Conservation (phyloP, 2,329 filamentous ascomycete genomes). For the Ascosphaera apis region DNA sequence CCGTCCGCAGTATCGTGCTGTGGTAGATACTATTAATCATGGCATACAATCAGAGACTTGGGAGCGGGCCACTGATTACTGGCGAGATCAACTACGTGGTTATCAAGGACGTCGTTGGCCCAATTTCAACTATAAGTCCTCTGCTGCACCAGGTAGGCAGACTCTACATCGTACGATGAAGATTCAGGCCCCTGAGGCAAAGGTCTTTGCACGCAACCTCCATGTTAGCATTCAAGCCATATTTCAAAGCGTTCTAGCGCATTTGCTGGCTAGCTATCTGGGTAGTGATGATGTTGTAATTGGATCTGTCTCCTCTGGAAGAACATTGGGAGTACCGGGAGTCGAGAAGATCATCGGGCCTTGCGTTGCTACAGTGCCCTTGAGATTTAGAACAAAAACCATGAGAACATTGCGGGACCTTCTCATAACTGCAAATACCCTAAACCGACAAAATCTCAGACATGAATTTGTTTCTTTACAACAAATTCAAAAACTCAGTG, state of each 20-base stretch:
- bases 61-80: constrained; percentile 35
- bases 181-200: constrained; percentile 14
- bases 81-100: constrained; percentile 41
- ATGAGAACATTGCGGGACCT: constrained; percentile 35
- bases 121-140: constrained; percentile 26
- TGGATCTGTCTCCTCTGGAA: constrained; percentile 61
- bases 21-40: constrained; percentile 29
- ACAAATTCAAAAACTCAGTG: constrained; percentile 42
- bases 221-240: constrained; percentile 43
- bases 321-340: constrained; percentile 44
- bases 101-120: constrained; percentile 34
- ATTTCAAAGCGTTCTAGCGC: constrained; percentile 49
- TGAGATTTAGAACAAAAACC: constrained; percentile 37
- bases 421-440: constrained; percentile 37
- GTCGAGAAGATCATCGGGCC: constrained; percentile 60
- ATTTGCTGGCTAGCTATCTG: constrained; percentile 41
- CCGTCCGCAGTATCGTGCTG: constrained; percentile 36
- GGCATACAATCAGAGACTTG: constrained; percentile 11
- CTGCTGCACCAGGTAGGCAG: constrained; percentile 10
- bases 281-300: constrained; percentile 45
- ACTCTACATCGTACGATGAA: constrained; percentile 12
- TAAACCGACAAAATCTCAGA: constrained; percentile 41
- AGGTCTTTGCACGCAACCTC: constrained; percentile 16
- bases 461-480: constrained; percentile 40
- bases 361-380: constrained; percentile 52